phyloP scores from a whole-genome alignment of 768 basidiomycete genomes.

The Amyloporia xantha region DNA sequence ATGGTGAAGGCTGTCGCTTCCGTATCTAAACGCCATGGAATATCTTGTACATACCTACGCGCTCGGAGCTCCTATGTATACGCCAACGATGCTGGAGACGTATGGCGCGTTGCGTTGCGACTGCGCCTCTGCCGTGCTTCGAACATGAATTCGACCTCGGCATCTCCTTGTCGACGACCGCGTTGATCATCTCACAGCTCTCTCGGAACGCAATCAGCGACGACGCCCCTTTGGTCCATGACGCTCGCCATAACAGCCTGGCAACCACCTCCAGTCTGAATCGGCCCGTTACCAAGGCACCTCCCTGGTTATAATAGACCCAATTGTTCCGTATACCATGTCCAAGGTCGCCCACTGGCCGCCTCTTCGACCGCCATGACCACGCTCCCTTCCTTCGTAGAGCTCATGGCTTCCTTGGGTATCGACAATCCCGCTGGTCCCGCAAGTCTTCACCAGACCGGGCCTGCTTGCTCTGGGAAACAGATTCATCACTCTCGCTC shows the following conservation, averaged over 20 bases:
- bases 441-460: slow-evolving; percentile 12
- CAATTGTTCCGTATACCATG: slow-evolving; percentile 10
- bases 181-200: slow-evolving; percentile 7
- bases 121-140: too few relatives aligned
- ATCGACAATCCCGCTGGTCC: slow-evolving; percentile 44
- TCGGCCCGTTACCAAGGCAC: slow-evolving; percentile 22
- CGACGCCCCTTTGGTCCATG: slow-evolving; percentile 8
- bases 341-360: slow-evolving; percentile 6
- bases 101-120: too few relatives aligned
- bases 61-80: too few relatives aligned
- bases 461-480: slow-evolving; percentile 21
- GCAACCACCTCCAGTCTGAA: slow-evolving; percentile 25
- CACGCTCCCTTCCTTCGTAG: slow-evolving; percentile 78
- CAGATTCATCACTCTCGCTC: slow-evolving; percentile 32
- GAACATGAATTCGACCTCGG: not conserved
- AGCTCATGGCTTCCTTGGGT: slow-evolving; percentile 81
- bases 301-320: slow-evolving; percentile 6
- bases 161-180: slow-evolving; percentile 17
- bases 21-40: too few relatives aligned
- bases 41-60: too few relatives aligned
- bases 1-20: too few relatives aligned
- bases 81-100: too few relatives aligned
- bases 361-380: slow-evolving; percentile 40
- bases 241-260: slow-evolving; percentile 16
- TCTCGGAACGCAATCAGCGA: slow-evolving; percentile 1